Evolutionary conservation across 306 rosid genomes (phyloP), one percentile per base, ranked within the genome.

Genomic region (Lathyrus aphaca): DNA sequence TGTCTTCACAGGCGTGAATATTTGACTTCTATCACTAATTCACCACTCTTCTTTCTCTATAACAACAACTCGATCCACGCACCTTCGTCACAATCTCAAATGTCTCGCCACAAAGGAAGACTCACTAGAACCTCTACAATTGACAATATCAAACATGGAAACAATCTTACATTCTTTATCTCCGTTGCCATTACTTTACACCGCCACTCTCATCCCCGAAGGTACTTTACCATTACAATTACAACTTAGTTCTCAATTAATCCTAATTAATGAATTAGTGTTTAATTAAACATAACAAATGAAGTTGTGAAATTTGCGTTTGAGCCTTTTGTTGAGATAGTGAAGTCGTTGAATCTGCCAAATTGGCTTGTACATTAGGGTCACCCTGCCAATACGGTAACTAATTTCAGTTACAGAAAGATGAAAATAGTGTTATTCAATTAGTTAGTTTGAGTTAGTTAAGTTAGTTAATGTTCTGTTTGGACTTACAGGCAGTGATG

Each of bases 321-420:
- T 68, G 96, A 64, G 43, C 97, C 98, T 59, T 86, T 90, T 40
- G 97, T 81, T 29, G 94, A 90, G 83, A 77, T 90, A 51, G 84
- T 88, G 40, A 85, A 86, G 61, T 79, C 94, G 14, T 84, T 23
- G 75, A 80, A 74, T 70, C 94, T 93, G 50, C 98, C 92, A 1
- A 92, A 82, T 2, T 93, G 94, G 98, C 91, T 93, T 4, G 88
- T 93, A 66, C 98, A 93, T 75, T 90, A 94, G 97, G 98, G 98
- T 74, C 97, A 93, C 77, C 96, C 89, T 25, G 97, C 85, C 35
- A 93, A 88, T 85, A 90, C 88, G 98, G 97, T 75, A n/a, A 64
- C 3, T 15, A 5, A 63, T 3, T 40, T 40, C 56, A 0, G 43
- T 66, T 66, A 66, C 2, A 42, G 29, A 42, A n/a, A 35, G 4